Conservation (phyloP, 2,329 filamentous ascomycete species). For the Microsporum ferrugineum region DNA sequence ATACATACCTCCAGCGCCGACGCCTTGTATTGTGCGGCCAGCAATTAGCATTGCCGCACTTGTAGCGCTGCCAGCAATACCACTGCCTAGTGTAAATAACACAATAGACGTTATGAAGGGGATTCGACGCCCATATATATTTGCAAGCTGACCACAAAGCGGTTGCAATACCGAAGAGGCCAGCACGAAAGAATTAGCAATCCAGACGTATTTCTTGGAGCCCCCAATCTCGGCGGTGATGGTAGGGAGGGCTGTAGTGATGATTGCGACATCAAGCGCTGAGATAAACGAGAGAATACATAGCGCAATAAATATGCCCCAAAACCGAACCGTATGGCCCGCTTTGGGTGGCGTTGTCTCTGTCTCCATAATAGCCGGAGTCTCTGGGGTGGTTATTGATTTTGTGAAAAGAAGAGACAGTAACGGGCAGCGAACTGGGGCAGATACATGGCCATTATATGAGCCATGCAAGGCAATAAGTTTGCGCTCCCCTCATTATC, state of each 20-base stretch:
- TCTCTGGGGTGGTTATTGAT: background rate
- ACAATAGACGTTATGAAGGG: slow-evolving; percentile 31
- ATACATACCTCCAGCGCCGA: slow-evolving; percentile 39
- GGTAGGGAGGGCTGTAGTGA: slow-evolving; percentile 30
- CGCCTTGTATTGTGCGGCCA: slow-evolving; percentile 40
- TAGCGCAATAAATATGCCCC: slow-evolving; percentile 5
- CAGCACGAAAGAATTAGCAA: slow-evolving; percentile 19
- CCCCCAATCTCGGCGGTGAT: slow-evolving; percentile 24
- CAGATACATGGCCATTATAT: too few relatives aligned
- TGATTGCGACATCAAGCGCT: slow-evolving; percentile 29
- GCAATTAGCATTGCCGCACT: slow-evolving; percentile 35
- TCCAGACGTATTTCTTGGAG: slow-evolving; percentile 25
- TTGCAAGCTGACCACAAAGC: slow-evolving; percentile 39
- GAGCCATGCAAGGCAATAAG: too few relatives aligned
- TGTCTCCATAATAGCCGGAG: background rate
- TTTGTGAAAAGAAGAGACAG: too few relatives aligned
- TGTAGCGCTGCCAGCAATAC: slow-evolving; percentile 39
- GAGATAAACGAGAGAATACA: slow-evolving; percentile 17
- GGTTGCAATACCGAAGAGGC: slow-evolving; percentile 31
- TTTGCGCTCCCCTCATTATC: too few relatives aligned
- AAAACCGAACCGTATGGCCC: background rate
- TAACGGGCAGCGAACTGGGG: too few relatives aligned
- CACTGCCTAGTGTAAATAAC: slow-evolving; percentile 42
- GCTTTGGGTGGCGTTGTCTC: background rate
- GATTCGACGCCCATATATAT: slow-evolving; percentile 42